Conservation (phyloP, 1,284 basidiomycete species). For the Apiotrichum laibachii region DNA sequence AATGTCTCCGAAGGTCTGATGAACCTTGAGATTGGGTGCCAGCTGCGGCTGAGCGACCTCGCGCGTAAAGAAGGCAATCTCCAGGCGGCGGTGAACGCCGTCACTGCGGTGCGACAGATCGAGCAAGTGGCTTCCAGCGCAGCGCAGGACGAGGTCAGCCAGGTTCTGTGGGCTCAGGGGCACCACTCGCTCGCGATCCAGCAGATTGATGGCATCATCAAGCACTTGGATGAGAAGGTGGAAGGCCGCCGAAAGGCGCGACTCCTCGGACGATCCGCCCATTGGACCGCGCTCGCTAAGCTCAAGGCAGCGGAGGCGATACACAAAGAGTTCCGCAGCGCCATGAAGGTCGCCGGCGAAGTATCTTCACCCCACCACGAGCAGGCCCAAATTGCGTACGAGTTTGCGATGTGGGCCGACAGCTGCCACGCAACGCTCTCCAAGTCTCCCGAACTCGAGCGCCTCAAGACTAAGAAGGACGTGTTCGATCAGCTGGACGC, state of each 20-base stretch:
- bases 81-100: constrained; percentile 82
- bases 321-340: constrained; percentile 62
- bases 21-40: constrained; percentile 66
- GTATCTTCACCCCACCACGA: constrained; percentile 34
- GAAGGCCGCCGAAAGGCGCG: constrained; percentile 8
- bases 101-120: constrained; percentile 69
- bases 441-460: constrained; percentile 68
- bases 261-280: constrained; percentile 59
- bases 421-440: constrained; percentile 71
- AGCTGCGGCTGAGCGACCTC: constrained; percentile 69
- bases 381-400: constrained; percentile 68
- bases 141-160: constrained; percentile 66
- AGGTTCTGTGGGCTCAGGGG: constrained; percentile 82
- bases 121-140: constrained; percentile 37
- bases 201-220: constrained; percentile 53
- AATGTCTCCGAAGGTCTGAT: constrained; percentile 59
- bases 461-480: constrained; percentile 63
- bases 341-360: constrained; percentile 15
- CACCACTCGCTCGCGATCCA: constrained; percentile 82
- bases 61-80: constrained; percentile 68
- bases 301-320: constrained; percentile 78
- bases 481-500: constrained; percentile 32
- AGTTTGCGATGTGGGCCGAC: constrained; percentile 86
- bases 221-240: neutral
- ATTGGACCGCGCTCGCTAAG: constrained; percentile 84